phyloP scores from a whole-genome alignment of 1,284 basidiomycete genomes.

The Puccinia brachypodii region DNA sequence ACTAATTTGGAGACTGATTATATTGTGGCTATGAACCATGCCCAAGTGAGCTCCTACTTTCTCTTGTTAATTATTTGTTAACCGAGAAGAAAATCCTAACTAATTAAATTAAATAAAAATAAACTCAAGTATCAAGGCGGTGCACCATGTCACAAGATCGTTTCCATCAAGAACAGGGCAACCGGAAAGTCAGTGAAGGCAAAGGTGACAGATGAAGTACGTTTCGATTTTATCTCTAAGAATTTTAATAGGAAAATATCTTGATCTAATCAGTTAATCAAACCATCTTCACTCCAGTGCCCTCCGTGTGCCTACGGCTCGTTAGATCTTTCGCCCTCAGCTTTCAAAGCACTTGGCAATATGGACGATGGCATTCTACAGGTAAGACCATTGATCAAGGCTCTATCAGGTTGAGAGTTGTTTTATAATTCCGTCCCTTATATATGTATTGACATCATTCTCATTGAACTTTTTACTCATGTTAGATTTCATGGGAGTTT shows the following conservation, averaged over 20 bases:
- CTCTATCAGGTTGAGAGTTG: no score
- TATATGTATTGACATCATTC: no score
- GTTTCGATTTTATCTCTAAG: background rate
- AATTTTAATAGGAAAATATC: background rate
- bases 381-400: background rate
- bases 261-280: background rate
- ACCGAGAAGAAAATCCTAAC: background rate
- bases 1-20: conserved; percentile 1
- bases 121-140: background rate
- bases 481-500: background rate
- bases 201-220: conserved; percentile 23
- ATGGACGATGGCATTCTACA: conserved; percentile 12
- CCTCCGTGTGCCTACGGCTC: conserved; percentile 5
- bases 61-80: background rate
- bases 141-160: background rate
- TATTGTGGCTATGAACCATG: conserved; percentile 38
- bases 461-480: background rate
- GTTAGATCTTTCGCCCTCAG: conserved; percentile 15
- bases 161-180: background rate
- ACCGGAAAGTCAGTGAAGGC: background rate
- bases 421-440: no score
- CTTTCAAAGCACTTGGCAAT: conserved; percentile 5
- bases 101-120: background rate
- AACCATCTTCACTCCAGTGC: conserved; percentile 3
- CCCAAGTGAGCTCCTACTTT: conserved; percentile 26